phyloP scores from a whole-genome alignment of 2,329 filamentous ascomycete genomes.

The Trichoderma gracile region DNA sequence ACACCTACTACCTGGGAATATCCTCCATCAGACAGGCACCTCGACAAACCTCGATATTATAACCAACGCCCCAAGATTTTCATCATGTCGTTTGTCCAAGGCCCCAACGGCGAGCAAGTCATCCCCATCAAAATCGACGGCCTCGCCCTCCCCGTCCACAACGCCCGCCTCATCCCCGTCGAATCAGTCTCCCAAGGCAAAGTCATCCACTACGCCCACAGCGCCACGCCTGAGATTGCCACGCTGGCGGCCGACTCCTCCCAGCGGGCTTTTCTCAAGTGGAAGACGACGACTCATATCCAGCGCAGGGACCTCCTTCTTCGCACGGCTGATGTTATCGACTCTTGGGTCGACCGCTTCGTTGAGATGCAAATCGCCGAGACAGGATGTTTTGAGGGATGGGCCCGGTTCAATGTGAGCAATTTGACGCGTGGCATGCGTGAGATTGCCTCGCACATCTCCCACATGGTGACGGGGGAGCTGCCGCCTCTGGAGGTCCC shows the following conservation, averaged over 20 bases:
- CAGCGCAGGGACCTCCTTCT: constrained; percentile 69
- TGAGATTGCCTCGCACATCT: constrained; percentile 48
- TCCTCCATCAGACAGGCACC: too few relatives aligned
- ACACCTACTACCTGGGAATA: too few relatives aligned
- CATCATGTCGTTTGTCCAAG: constrained; percentile 17
- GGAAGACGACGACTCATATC: constrained; percentile 63
- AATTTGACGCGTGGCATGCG: constrained; percentile 41
- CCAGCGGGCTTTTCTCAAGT: constrained; percentile 65
- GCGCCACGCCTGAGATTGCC: constrained; percentile 56
- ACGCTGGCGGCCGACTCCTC: constrained; percentile 56
- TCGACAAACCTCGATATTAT: too few relatives aligned
- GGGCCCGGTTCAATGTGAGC: constrained; percentile 45
- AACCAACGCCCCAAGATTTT: too few relatives aligned
- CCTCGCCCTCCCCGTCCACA: constrained; percentile 1
- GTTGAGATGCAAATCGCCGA: constrained; percentile 57
- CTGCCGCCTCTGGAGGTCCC: background rate
- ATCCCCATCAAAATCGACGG: constrained; percentile 19
- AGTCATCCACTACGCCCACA: constrained; percentile 18
- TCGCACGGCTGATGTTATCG: constrained; percentile 66
- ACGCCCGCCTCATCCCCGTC: constrained; percentile 9
- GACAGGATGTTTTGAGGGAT: constrained; percentile 43
- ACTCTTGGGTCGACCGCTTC: constrained; percentile 62
- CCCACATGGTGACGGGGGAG: background rate
- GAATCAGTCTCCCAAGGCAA: constrained; percentile 5
- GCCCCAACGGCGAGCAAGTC: constrained; percentile 20